Base-by-base conservation (phyloP, 2,329 filamentous ascomycete species). In the Fusarium beomiforme region DNA sequence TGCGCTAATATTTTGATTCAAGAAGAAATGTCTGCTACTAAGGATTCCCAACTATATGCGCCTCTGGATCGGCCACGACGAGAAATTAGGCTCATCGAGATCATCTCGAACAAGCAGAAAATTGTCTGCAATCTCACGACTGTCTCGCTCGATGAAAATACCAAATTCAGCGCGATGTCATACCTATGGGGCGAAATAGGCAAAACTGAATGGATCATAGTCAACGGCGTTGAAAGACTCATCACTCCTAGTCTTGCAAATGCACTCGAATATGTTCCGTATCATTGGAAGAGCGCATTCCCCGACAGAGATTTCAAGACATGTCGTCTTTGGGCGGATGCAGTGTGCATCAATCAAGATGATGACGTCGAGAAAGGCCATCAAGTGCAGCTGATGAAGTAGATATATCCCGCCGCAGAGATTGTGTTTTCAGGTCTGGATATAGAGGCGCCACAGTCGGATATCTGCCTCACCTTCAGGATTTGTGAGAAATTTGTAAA, bases 331-430 rank as follows among this genome's bases (percentile, higher is more conserved):
- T 66, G 60, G 59, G 59, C 59, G 6, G 51, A 66, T 5, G 60
- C 63, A 12, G 24, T 66, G 2, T 65, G 59, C 17, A 66, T 66
- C 39, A 59, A 64, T 3, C 60, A 66, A n/a, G 9, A 49, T 1
- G 39, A 66, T 8, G 17, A 31, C 5, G 6, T 42, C 1, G 63
- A 65, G 33, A 65, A 66, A 12, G 12, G 37, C 1, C 51, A 66
- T 6, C 51, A 66, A 21, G 63, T 59, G 0, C n/a, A 59, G 1
- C 26, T 65, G 4, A 66, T 66, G 60, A 59, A 10, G 6, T 10
- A 8, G 3, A 46, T 65, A 1, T 66, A 65, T 6, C 24, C 60
- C 1, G 37, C 19, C 2, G 44, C 60, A 3, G 60, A 65, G 6
- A 2, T 49, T 16, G 46, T 53, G 5, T 66, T 66, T 9, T 59